Evolutionary conservation across 768 basidiomycete species (phyloP).

Genomic region (Hericium erinaceus): DNA sequence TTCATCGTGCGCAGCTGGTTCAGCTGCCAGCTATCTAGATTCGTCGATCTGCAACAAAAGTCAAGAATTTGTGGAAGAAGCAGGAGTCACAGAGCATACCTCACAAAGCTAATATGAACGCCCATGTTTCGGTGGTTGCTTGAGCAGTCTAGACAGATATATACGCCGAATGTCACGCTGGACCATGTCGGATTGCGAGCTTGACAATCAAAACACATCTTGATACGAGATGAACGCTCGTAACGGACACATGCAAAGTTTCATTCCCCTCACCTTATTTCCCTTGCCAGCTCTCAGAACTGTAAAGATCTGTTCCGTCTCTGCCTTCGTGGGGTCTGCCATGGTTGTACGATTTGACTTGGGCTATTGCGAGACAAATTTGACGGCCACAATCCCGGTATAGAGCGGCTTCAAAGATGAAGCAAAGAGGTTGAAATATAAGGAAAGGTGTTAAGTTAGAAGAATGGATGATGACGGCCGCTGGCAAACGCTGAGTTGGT

Average conservation of each 20-base stretch:
- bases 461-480: too few relatives aligned
- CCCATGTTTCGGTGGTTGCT: slow-evolving; percentile 93
- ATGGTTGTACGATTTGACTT: slow-evolving; percentile 25
- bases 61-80: neutral
- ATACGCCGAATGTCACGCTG: slow-evolving; percentile 91
- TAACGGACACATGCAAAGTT: neutral
- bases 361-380: too few relatives aligned
- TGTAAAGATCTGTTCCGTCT: slow-evolving; percentile 81
- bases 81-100: slow-evolving; percentile 39
- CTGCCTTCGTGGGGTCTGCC: slow-evolving; percentile 75
- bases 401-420: too few relatives aligned
- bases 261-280: slow-evolving; percentile 53
- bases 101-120: slow-evolving; percentile 94
- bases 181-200: slow-evolving; percentile 98
- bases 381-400: too few relatives aligned
- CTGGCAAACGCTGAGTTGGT: too few relatives aligned
- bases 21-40: slow-evolving; percentile 91
- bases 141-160: slow-evolving; percentile 97
- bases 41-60: slow-evolving; percentile 68
- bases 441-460: too few relatives aligned
- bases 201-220: slow-evolving; percentile 91
- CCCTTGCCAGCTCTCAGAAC: slow-evolving; percentile 77
- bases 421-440: too few relatives aligned
- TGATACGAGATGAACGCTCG: slow-evolving; percentile 3
- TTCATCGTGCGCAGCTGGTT: slow-evolving; percentile 92